These are phyloP conservation scores for Fabrea salina DNA, from an alignment of 169 alveolate genomes.

Conservation along the genomic window DNA sequence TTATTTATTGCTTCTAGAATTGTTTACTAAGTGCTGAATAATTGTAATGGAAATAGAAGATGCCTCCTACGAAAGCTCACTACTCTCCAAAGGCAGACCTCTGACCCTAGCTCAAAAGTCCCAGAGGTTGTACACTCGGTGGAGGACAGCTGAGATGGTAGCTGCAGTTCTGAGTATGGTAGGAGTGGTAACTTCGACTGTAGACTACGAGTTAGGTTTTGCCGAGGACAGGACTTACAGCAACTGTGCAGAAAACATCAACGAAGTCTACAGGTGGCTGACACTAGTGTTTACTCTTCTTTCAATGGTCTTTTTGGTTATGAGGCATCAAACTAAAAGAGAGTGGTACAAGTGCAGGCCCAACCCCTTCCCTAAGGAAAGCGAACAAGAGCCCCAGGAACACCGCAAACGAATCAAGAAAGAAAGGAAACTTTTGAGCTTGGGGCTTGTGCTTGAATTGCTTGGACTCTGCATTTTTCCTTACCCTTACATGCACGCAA, in stretches of 20 bases:
- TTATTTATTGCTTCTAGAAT: too few relatives aligned
- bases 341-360: background rate
- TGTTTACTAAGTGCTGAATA: too few relatives aligned
- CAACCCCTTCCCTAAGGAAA: background rate
- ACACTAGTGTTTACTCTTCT: background rate
- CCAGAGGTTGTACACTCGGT: background rate
- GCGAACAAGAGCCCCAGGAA: background rate
- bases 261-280: background rate
- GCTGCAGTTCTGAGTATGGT: background rate
- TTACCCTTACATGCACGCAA: background rate
- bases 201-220: constrained; percentile 24
- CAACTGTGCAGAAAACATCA: background rate
- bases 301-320: background rate
- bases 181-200: constrained; percentile 26
- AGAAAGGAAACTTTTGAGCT: background rate
- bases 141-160: constrained; percentile 21
- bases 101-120: too few relatives aligned
- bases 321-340: background rate
- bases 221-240: background rate
- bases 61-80: too few relatives aligned
- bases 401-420: background rate
- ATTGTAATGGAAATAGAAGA: too few relatives aligned
- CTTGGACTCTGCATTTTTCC: background rate
- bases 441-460: background rate
- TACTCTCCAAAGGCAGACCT: too few relatives aligned